phyloP scores from a whole-genome alignment of 2,329 filamentous ascomycete genomes.

The Chaetomium globosum region DNA sequence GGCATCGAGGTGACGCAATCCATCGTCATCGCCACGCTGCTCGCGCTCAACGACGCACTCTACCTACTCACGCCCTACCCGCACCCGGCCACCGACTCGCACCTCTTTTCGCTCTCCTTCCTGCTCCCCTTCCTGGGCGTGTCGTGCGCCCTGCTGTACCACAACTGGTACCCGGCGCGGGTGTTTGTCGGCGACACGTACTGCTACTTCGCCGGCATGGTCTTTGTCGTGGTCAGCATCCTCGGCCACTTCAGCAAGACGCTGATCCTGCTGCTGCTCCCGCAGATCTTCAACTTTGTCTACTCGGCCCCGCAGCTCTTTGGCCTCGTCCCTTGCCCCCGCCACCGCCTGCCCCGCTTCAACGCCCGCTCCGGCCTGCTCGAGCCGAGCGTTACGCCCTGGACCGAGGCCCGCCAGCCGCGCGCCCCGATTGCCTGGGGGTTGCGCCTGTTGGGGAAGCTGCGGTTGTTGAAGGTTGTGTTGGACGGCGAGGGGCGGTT shows the following conservation, averaged over 20 bases:
- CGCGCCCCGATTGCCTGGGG: conserved; percentile 61
- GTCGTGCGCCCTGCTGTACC: conserved; percentile 78
- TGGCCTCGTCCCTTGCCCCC: conserved; percentile 84
- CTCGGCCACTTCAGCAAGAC: conserved; percentile 98
- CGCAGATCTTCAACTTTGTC: conserved; percentile 94
- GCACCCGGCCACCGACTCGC: conserved; percentile 92
- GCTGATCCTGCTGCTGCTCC: conserved; percentile 82
- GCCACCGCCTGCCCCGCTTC: conserved; percentile 88
- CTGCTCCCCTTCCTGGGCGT: conserved; percentile 93
- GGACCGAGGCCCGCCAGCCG: conserved; percentile 69
- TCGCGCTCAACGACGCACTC: conserved; percentile 83
- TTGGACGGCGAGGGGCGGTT: conserved; percentile 70
- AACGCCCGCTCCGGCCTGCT: conserved; percentile 81
- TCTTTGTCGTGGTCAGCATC: conserved; percentile 96
- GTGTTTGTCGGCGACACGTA: conserved; percentile 99
- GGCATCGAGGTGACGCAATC: conserved; percentile 96
- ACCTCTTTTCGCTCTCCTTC: conserved; percentile 94
- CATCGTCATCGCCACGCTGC: conserved; percentile 80
- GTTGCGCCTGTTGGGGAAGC: conserved; percentile 68
- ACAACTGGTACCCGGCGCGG: conserved; percentile 94
- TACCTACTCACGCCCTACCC: conserved; percentile 84
- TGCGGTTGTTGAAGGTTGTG: conserved; percentile 70
- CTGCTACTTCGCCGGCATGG: conserved; percentile 99
- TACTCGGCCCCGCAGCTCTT: conserved; percentile 94
- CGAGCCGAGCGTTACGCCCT: conserved; percentile 82